These are phyloP conservation scores for Boletus nobilissimus DNA, from an alignment of 1,284 basidiomycete species.

Conservation along the genomic window DNA sequence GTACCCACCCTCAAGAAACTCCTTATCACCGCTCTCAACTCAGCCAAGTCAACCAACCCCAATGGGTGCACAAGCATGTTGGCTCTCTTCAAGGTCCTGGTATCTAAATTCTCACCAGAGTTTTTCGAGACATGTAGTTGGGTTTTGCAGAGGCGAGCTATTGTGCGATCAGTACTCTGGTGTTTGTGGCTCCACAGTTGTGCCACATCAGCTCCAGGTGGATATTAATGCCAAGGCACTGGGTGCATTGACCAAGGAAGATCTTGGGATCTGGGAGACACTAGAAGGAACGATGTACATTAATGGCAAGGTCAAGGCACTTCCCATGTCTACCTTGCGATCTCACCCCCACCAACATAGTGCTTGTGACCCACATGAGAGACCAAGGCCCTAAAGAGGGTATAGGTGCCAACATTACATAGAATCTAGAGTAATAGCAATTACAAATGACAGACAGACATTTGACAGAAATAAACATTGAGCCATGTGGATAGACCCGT, in stretches of 20 bases:
- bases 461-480: not conserved
- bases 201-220: slow-evolving; percentile 71
- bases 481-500: not conserved
- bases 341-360: slow-evolving; percentile 48
- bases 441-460: not conserved
- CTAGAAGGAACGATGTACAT: slow-evolving; percentile 82
- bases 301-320: slow-evolving; percentile 65
- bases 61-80: slow-evolving; percentile 69
- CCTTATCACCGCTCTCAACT: slow-evolving; percentile 72
- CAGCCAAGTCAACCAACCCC: slow-evolving; percentile 82
- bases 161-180: slow-evolving; percentile 78
- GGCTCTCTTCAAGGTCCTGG: slow-evolving; percentile 68
- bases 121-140: slow-evolving; percentile 52
- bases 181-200: slow-evolving; percentile 78
- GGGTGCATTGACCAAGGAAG: slow-evolving; percentile 73
- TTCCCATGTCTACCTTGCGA: not conserved
- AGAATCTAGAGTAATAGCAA: too few relatives aligned
- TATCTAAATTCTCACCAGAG: slow-evolving; percentile 47
- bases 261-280: slow-evolving; percentile 86
- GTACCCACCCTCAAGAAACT: slow-evolving; percentile 68
- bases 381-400: slow-evolving; percentile 73
- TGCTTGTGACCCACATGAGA: slow-evolving; percentile 70
- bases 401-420: slow-evolving; percentile 81
- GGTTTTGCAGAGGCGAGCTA: slow-evolving; percentile 76
- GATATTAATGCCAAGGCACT: slow-evolving; percentile 72